These are phyloP conservation scores for Rubroboletus satanas DNA, from an alignment of 768 basidiomycete genomes.

Conservation along the genomic window DNA sequence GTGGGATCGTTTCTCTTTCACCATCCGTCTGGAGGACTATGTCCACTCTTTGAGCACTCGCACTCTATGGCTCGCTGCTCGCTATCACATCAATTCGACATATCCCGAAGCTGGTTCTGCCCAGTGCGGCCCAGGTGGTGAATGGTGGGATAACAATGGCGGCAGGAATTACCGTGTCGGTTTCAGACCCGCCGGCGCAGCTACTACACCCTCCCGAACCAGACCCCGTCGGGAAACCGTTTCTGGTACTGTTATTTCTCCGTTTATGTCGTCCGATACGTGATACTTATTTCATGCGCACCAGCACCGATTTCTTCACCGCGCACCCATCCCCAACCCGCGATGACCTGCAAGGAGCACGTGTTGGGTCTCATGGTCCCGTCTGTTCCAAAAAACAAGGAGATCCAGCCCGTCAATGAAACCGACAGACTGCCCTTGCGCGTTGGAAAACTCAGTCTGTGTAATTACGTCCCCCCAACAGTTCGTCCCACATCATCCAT, in stretches of 20 bases:
- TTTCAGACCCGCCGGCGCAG: constrained; percentile 41
- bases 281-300: constrained; percentile 1
- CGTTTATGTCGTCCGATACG: neutral
- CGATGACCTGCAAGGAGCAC: constrained; percentile 13
- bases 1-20: constrained; percentile 62
- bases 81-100: constrained; percentile 38
- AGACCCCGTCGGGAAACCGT: constrained; percentile 20
- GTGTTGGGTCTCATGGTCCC: constrained; percentile 5
- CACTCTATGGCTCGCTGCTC: constrained; percentile 58
- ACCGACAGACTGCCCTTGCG: neutral
- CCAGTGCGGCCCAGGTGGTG: constrained; percentile 47
- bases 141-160: constrained; percentile 94
- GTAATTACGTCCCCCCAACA: constrained; percentile 34
- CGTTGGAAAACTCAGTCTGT: constrained; percentile 26
- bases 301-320: constrained; percentile 8
- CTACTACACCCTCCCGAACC: neutral
- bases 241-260: constrained; percentile 13
- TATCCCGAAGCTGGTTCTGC: constrained; percentile 15
- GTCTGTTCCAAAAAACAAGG: neutral
- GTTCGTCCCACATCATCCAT: neutral
- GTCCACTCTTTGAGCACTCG: constrained; percentile 45
- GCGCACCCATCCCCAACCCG: neutral
- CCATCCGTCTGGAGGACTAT: constrained; percentile 71
- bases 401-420: neutral
- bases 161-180: constrained; percentile 73